These are phyloP conservation scores for Aphanomyces euteiches DNA, from an alignment of 352 stramenopile species.

Conservation along the genomic window DNA sequence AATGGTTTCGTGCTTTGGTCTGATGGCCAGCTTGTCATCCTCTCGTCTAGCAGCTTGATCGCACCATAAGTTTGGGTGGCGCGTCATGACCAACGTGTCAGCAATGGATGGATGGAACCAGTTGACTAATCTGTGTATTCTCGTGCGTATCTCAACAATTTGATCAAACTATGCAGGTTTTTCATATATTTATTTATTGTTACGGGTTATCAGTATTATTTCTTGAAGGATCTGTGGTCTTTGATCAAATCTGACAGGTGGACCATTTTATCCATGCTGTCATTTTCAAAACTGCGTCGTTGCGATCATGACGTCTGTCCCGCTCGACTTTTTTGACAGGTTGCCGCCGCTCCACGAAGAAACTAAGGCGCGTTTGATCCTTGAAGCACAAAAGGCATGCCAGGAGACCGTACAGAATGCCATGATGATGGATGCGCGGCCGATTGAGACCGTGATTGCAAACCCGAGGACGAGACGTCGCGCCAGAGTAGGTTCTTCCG, in stretches of 20 bases:
- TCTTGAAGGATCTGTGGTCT: neutral
- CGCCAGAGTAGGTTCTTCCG: conserved; percentile 11
- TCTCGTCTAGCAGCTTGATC: too few relatives aligned
- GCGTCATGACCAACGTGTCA: too few relatives aligned
- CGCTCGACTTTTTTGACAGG: neutral
- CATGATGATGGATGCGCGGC: conserved; percentile 20
- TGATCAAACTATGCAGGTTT: neutral
- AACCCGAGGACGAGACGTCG: conserved; percentile 21
- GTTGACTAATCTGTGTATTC: too few relatives aligned
- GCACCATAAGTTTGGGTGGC: too few relatives aligned
- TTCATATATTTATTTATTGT: conserved; percentile 1
- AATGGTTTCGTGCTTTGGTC: too few relatives aligned
- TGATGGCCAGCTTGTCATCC: too few relatives aligned
- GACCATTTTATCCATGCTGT: neutral
- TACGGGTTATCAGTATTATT: neutral
- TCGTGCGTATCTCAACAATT: neutral
- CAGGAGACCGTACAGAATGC: conserved; percentile 30
- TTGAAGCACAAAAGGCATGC: conserved; percentile 15
- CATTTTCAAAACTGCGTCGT: neutral
- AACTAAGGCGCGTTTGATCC: neutral
- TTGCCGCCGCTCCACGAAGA: neutral
- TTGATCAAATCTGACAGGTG: neutral
- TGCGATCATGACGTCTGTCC: neutral
- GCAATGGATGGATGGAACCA: too few relatives aligned
- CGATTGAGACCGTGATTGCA: conserved; percentile 16